A percentile compares a stretch with the other conserved stretches of the same genome.
Conservation (phyloP, 202 grass and related monocot species). For the Bolboschoenoplectus hybrid region DNA sequence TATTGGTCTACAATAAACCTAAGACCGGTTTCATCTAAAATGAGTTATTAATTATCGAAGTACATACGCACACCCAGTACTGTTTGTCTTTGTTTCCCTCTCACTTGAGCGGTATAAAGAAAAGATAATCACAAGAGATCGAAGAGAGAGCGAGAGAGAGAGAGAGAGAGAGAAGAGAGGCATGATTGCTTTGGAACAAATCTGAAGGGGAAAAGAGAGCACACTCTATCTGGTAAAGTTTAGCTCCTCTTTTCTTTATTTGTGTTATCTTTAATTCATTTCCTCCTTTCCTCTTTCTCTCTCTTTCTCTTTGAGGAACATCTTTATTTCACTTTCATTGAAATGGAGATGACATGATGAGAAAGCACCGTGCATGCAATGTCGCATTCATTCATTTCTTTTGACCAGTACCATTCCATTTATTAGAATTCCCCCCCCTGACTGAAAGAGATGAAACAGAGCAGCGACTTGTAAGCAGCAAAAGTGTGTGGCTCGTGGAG, state of each 20-base stretch:
- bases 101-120: conserved; percentile 10
- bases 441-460: conserved; percentile 16
- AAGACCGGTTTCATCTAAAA: not conserved
- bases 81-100: conserved; percentile 21
- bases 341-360: conserved; percentile 38
- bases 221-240: conserved; percentile 50
- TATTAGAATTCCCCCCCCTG: conserved; percentile 12
- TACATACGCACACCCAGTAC: conserved; percentile 1
- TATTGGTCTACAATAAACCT: not conserved
- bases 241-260: conserved; percentile 40
- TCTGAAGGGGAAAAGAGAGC: conserved; percentile 42
- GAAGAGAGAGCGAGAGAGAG: not conserved
- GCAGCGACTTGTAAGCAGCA: not conserved
- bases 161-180: conserved; percentile 9
- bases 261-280: not conserved
- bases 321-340: conserved; percentile 33
- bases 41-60: not conserved
- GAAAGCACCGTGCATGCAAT: conserved; percentile 37
- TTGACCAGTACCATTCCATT: conserved; percentile 38
- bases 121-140: conserved; percentile 28
- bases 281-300: not conserved
- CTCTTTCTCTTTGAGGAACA: conserved; percentile 9
- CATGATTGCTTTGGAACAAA: conserved; percentile 44
- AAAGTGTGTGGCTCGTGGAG: conserved; percentile 1
- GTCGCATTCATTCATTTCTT: conserved; percentile 41